Evolutionary conservation across 2,329 filamentous ascomycete species (phyloP).

Genomic region (Rosellinia necatrix): DNA sequence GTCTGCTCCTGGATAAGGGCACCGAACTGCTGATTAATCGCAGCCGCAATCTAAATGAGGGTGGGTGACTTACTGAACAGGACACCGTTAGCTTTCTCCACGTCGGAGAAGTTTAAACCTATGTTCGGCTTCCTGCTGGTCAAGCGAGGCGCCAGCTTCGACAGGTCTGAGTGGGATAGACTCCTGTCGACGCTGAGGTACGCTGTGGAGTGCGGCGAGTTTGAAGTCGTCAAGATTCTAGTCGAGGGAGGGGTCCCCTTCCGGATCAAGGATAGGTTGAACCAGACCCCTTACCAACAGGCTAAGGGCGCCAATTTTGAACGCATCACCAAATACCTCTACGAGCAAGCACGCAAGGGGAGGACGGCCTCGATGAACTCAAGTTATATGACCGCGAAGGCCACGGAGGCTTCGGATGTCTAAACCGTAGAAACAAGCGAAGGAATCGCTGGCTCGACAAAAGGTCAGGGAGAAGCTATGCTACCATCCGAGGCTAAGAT

Average conservation of each 20-base stretch:
- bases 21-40: not conserved
- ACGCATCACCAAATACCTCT: conserved; percentile 2
- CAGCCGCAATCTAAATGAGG: not conserved
- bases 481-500: too few species aligned
- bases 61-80: not conserved
- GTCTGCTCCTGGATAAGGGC: not conserved
- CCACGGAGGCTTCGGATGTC: too few species aligned
- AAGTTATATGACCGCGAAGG: too few species aligned
- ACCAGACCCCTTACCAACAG: conserved; percentile 1
- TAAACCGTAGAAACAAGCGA: too few species aligned
- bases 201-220: not conserved
- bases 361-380: too few species aligned
- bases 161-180: not conserved
- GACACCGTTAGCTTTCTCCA: not conserved
- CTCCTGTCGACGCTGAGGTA: not conserved
- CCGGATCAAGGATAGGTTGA: not conserved
- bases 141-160: not conserved
- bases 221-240: conserved; percentile 6
- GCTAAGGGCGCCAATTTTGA: conserved; percentile 1
- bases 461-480: too few species aligned
- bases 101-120: not conserved
- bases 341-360: conserved; percentile 1
- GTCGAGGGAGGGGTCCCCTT: conserved; percentile 6
- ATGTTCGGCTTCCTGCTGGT: not conserved
- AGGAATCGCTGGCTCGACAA: too few species aligned